Evolutionary conservation across 805 yeast species (phyloP), one percentile per base, ranked within the genome.

Genomic region (Teunomyces gatunensis): DNA sequence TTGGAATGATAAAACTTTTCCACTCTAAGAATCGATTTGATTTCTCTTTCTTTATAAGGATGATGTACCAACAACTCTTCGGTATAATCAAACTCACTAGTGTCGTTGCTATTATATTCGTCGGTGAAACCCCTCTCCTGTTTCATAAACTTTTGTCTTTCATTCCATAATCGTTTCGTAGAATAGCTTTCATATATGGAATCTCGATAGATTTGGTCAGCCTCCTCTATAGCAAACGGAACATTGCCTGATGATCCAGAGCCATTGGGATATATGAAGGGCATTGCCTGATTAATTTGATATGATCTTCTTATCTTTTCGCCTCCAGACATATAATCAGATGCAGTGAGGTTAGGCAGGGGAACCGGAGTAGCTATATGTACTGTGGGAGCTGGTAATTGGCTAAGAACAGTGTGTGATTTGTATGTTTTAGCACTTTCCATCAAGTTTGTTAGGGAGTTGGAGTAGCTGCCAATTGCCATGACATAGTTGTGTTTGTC

Each of bases 341-440:
- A 69, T 1, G 75, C 71, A 5, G 69, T 63, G 10, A 64, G 52
- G 1, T 87, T 84, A 0, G 96, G 96, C 0, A 96, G 87, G 3
- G 96, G 94, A 1, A 86, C 87, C 0, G 96, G 96, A 0, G 96
- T 89, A 0, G 96, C 91, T 9, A 89, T 77, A 61, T 87, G 91
- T 4, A 84, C 69, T 0, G 78, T 67, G 35, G 81, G 83, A 0
- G 77, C 68, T 1, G 84, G 85, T 18, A 79, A 61, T 32, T 73
- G 69, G 10, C 73, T 66, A 42, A 73, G 69, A 4, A 73, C 55
- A 5, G 74, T 64, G 47, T 75, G 79, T 4, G 72, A 52, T 55
- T 73, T 73, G 49, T 72, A 63, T 1, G 87, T 79, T 46, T 82
- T 70, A 2, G 87, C 85, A 28, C 75, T 75, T 43, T 78, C 85